Percentiles rank a stretch among this genome's conserved stretches.
Evolutionary conservation across 139 green algal species (phyloP).

Genomic region (Dunaliella primolecta): DNA sequence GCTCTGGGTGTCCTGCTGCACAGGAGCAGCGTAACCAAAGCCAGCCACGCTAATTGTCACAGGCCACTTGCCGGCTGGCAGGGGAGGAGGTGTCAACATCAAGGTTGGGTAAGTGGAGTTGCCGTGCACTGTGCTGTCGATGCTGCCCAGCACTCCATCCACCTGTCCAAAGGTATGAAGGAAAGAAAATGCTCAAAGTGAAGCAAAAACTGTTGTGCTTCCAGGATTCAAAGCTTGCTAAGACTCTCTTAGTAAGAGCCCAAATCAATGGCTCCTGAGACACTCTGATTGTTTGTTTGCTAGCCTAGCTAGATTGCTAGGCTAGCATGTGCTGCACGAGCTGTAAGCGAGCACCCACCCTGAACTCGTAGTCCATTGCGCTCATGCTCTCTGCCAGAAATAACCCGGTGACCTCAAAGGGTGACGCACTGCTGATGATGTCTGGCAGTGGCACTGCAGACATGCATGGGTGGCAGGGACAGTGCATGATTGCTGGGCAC

Average conservation of each 20-base stretch:
- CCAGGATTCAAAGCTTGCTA: no score
- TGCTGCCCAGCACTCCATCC: neutral
- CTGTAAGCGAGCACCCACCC: neutral
- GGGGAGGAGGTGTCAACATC: neutral
- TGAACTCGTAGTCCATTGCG: neutral
- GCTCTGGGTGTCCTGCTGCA: neutral
- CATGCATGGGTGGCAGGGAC: neutral
- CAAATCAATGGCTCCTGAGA: no score
- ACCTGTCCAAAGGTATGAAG: no score
- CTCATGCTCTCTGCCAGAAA: neutral
- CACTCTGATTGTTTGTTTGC: no score
- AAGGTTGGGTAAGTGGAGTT: neutral
- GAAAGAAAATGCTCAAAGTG: no score
- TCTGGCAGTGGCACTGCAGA: neutral
- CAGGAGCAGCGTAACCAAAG: neutral
- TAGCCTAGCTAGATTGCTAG: no score
- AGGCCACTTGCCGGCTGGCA: conserved; percentile 2
- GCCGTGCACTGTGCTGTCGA: neutral
- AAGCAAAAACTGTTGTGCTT: no score
- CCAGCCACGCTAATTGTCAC: conserved; percentile 7
- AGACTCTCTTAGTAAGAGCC: no score
- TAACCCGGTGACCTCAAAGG: neutral
- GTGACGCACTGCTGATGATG: conserved; percentile 6
- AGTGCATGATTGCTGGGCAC: no score
- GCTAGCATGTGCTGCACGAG: no score